Conservation (phyloP, 805 yeast genomes). For the Lachancea sp. region DNA sequence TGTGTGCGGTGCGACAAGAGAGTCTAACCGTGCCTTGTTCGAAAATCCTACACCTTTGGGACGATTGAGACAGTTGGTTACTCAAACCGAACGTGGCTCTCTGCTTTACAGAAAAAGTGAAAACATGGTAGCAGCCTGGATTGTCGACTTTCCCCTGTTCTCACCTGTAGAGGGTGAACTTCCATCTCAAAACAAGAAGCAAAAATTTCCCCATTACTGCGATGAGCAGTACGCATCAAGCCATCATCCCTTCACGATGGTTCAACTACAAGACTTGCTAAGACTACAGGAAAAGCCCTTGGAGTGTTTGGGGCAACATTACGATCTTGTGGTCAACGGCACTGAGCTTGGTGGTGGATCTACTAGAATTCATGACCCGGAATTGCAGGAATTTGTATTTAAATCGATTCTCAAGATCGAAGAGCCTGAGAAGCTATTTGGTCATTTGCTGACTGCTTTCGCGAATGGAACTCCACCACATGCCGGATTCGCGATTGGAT, state of each 20-base stretch:
- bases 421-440: constrained; percentile 61
- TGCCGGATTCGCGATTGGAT: constrained; percentile 94
- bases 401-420: constrained; percentile 53
- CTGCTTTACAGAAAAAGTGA: constrained; percentile 19
- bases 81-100: constrained; percentile 42
- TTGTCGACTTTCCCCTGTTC: constrained; percentile 87
- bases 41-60: constrained; percentile 97
- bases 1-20: constrained; percentile 71
- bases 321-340: constrained; percentile 89
- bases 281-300: constrained; percentile 48
- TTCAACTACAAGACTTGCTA: constrained; percentile 59
- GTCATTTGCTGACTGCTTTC: constrained; percentile 77
- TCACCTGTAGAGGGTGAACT: constrained; percentile 53
- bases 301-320: constrained; percentile 78
- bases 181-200: constrained; percentile 9
- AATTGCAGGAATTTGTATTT: constrained; percentile 68
- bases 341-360: constrained; percentile 98
- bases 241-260: constrained; percentile 98
- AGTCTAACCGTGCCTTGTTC: constrained; percentile 48
- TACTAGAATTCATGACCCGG: constrained; percentile 84
- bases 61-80: constrained; percentile 67
- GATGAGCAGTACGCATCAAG: constrained; percentile 51
- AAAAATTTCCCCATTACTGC: constrained; percentile 58
- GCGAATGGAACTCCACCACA: constrained; percentile 97
- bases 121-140: constrained; percentile 63